Base-by-base conservation (phyloP, 1,284 basidiomycete species). In the Termitomyces sp. region DNA sequence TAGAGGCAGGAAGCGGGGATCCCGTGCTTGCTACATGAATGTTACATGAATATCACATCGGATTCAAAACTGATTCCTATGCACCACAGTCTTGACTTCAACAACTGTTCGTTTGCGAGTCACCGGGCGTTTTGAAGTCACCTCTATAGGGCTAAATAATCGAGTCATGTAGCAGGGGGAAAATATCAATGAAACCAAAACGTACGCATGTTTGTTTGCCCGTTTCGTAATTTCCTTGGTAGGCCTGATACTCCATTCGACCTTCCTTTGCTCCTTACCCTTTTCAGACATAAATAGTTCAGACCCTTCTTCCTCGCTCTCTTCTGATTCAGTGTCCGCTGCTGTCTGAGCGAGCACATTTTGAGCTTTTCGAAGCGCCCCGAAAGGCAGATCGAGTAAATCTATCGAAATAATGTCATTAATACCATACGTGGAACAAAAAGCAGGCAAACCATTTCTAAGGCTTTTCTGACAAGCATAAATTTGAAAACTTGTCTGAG, bases 131-230 rank as follows among this genome's bases (percentile, higher is more conserved):
- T 96, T 97, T 0, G 94, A 92, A 6, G 89, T 89, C 58, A 92
- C 77, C 64, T 93, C 92, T 39, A 76, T 81, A 3, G 94, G 96
- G 1, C 92, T 96, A 46, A 56, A 40, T 53, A 49, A 26, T 30
- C 49, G 31, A 30, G 44, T 31, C 40, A 31, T 49, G 33, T 21
- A 2, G 45, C 36, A 30, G 47, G 13, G 17, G 15, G 48, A n/a
- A 40, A 15, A 49, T 38, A 1, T 28, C 47, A 28, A 38, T 10
- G 10, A 28, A 38, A 17, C 79, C 17, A 10, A 21, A 38, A 55
- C 92, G 63, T 70, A 95, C 89, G 95, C 94, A 73, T 97, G 90
- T 67, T 98, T 98, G 68, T 83, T 84, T 3, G 81, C 71, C 44
- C 95, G 79, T 68, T 88, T 90, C 21, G 76, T 67, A 5, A 81